phyloP scores from a whole-genome alignment of 176 grass and related monocot genomes.

The Zoysia pacifica region DNA sequence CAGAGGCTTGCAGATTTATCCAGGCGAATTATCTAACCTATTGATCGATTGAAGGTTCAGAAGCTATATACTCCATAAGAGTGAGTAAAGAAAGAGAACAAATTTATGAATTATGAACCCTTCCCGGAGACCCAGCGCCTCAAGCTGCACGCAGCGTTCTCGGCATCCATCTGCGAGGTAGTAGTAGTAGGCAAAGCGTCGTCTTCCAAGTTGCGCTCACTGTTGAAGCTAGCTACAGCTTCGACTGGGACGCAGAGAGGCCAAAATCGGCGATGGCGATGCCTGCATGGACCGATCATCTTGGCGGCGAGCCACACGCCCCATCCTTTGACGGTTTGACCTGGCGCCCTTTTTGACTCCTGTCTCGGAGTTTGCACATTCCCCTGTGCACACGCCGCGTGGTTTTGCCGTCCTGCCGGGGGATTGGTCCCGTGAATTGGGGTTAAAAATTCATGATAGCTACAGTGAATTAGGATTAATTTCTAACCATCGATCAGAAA shows the following conservation, averaged over 20 bases:
- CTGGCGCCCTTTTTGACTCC: background rate
- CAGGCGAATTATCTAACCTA: too few relatives aligned
- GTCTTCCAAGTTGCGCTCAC: background rate
- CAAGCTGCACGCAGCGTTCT: background rate
- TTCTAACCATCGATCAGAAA: too few relatives aligned
- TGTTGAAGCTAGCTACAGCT: background rate
- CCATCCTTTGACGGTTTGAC: background rate
- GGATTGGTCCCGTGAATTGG: too few relatives aligned
- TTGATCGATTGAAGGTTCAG: too few relatives aligned
- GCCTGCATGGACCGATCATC: background rate
- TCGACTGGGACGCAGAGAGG: background rate
- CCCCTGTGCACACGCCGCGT: background rate
- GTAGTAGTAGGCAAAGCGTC: background rate
- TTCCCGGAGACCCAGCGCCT: too few relatives aligned
- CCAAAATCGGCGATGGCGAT: background rate
- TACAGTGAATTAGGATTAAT: too few relatives aligned
- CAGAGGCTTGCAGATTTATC: too few relatives aligned
- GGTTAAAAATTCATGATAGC: too few relatives aligned
- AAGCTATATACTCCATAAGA: too few relatives aligned
- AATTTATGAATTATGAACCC: too few relatives aligned
- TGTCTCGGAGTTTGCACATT: background rate
- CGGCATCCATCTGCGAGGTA: background rate
- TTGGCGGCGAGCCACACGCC: background rate
- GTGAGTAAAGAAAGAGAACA: too few relatives aligned
- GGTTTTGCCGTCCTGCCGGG: background rate